Evolutionary conservation across 139 green algal species (phyloP).

Genomic region (Bryopsis sp.): DNA sequence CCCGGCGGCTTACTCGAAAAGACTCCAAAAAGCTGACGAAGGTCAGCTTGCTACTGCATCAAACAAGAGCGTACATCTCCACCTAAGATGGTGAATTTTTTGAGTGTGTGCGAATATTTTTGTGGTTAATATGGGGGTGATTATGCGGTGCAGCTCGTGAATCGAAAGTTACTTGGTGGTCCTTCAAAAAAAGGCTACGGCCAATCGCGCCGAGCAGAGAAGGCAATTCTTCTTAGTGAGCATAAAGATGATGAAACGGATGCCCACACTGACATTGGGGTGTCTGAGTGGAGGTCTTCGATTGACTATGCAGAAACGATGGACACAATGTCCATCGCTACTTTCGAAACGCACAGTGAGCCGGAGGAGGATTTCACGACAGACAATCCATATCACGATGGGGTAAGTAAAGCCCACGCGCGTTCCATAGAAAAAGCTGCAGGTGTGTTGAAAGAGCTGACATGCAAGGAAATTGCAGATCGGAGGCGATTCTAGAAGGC

Average conservation of each 20-base stretch:
- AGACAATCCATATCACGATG: too few species aligned
- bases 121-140: background rate
- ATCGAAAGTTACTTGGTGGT: background rate
- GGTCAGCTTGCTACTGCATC: too few species aligned
- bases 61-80: too few species aligned
- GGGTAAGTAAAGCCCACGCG: too few species aligned
- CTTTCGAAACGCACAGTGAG: background rate
- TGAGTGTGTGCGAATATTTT: too few species aligned
- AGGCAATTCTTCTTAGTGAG: background rate
- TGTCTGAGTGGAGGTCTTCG: background rate
- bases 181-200: background rate
- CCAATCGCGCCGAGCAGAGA: background rate
- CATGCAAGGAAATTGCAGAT: too few species aligned
- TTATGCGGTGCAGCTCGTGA: background rate
- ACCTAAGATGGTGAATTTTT: too few species aligned
- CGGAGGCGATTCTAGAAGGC: too few species aligned
- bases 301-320: background rate
- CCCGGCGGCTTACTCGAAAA: background rate
- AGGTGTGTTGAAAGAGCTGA: too few species aligned
- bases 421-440: too few species aligned
- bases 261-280: background rate
- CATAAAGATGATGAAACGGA: background rate
- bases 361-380: background rate
- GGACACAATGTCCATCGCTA: background rate
- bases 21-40: constrained; percentile 2